Evolutionary conservation across 1,284 basidiomycete species (phyloP).

Genomic region (Cryptococcus amylolentus): DNA sequence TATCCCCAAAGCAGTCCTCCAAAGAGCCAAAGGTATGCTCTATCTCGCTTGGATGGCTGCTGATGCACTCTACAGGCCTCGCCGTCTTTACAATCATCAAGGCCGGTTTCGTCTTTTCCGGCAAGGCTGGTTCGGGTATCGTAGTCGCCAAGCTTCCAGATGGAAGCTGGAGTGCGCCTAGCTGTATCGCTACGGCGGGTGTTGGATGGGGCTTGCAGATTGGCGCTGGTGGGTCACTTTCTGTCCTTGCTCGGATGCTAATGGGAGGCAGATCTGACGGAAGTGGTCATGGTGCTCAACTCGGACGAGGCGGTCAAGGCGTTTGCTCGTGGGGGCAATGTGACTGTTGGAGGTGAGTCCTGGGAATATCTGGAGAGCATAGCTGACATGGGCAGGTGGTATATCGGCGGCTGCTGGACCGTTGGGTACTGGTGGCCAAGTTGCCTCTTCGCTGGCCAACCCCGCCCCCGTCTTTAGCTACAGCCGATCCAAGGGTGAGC

Average conservation of each 20-base stretch:
- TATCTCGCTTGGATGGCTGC: background rate
- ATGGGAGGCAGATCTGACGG: constrained; percentile 53
- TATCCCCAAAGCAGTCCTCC: constrained; percentile 90
- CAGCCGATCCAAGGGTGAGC: constrained; percentile 81
- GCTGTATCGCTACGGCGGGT: constrained; percentile 95
- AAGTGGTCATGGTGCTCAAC: constrained; percentile 83
- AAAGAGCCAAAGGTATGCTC: constrained; percentile 72
- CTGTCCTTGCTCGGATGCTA: background rate
- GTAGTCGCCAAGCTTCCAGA: constrained; percentile 92
- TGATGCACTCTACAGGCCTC: constrained; percentile 59
- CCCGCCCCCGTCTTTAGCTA: constrained; percentile 98
- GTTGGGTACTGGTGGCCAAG: constrained; percentile 89
- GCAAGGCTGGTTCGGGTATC: constrained; percentile 89
- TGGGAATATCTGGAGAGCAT: background rate
- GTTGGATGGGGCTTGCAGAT: constrained; percentile 95
- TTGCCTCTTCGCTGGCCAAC: constrained; percentile 81
- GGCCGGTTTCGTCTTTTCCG: constrained; percentile 93
- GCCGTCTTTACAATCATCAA: constrained; percentile 90
- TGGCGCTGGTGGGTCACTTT: constrained; percentile 57
- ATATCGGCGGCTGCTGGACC: constrained; percentile 83
- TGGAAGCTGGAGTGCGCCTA: constrained; percentile 95
- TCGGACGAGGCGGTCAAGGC: constrained; percentile 92
- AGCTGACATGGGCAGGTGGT: constrained; percentile 55
- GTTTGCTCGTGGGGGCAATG: constrained; percentile 91
- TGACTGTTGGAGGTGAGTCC: constrained; percentile 73